These are phyloP conservation scores for Coemansia sp. DNA, from an alignment of 192 early-diverging fungal genomes.

Conservation along the genomic window DNA sequence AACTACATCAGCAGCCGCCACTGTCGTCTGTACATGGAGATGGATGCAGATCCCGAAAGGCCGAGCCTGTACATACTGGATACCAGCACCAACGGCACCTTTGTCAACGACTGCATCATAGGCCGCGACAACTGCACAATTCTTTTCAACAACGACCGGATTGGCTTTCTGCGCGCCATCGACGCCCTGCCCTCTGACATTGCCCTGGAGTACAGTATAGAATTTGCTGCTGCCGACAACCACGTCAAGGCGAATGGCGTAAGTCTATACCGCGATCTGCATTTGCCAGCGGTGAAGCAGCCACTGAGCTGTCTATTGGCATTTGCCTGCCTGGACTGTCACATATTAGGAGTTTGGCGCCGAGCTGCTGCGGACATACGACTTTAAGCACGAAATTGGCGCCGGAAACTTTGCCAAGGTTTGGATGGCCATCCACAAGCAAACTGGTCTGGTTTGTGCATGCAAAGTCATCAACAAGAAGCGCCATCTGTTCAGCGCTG, in stretches of 20 bases:
- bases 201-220: constrained; percentile 42
- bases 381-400: constrained; percentile 45
- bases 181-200: constrained; percentile 27
- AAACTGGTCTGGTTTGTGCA: constrained; percentile 32
- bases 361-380: constrained; percentile 31
- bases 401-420: constrained; percentile 50
- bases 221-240: constrained; percentile 5
- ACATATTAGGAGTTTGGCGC: constrained; percentile 11
- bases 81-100: constrained; percentile 43
- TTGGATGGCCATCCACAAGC: constrained; percentile 45
- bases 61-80: constrained; percentile 27
- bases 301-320: no score
- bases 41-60: constrained; percentile 5
- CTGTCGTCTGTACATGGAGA: constrained; percentile 34
- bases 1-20: constrained; percentile 33
- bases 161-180: constrained; percentile 20
- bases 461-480: constrained; percentile 50
- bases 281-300: no score
- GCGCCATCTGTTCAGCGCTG: constrained; percentile 32
- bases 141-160: constrained; percentile 37
- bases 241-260: constrained; percentile 7
- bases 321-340: no score
- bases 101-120: constrained; percentile 34
- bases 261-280: no score
- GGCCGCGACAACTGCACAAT: constrained; percentile 43